Evolutionary conservation across 805 yeast species (phyloP), one percentile per base, ranked within the genome.

Genomic region (Candida xiaguanensis): DNA sequence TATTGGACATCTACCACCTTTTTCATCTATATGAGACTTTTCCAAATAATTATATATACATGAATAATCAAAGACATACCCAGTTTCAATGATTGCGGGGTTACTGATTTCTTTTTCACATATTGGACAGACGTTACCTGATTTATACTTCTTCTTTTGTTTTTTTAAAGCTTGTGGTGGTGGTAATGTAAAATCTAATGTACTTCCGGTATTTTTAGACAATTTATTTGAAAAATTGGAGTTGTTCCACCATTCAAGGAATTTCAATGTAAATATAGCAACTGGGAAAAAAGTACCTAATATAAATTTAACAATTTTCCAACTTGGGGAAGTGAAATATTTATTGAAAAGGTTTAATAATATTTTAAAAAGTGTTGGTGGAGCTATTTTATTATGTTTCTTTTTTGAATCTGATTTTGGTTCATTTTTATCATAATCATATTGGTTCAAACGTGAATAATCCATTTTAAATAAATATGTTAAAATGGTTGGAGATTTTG

Each of bases 171-270:
- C 46, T 12, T 36, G 9, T 12, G 74, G 79, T 2, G 75, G 68
- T 2, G 82, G 81, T 12, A 79, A 59, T 2, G 67, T 66, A 36
- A 61, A 62, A 34, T 78, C 80, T 19, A 77, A 54, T 8, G 59
- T 56, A 40, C 70, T 67, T 9, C 71, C 66, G 36, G 65, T 65
- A 34, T 69, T 72, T 41, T 74, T 75, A 17, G 77, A 70, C 43
- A 83, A 52, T 52, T 77, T 75, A 3, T 74, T 59, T 3, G 86
- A 78, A 53, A 87, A 75, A 43, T 84, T 87, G 12, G 89, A 79
- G 18, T 85, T 75, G 44, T 80, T 78, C 95, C 95, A 90, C 96
- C 97, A 90, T 58, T 90, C 97, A 25, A 88, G 68, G 50, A 90
- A 86, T 61, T 88, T 87, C 44, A 90, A 69, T 17, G 81, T 53